Base-by-base conservation (phyloP, 768 basidiomycete genomes). In the Naganishia friedmannii region DNA sequence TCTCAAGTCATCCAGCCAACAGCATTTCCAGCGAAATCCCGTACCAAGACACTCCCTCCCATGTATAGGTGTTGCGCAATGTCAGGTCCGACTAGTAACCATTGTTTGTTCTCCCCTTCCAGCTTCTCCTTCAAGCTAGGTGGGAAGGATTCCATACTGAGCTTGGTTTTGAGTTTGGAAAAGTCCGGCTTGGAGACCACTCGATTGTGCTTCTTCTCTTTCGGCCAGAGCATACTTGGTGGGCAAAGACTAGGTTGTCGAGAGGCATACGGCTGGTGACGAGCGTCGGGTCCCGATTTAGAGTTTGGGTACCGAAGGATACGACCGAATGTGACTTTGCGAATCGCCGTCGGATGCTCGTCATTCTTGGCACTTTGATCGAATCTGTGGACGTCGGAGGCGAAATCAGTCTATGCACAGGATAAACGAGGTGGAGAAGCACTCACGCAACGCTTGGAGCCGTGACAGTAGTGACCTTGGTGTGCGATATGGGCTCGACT, bases 1-100 rank as follows among this genome's bases (percentile, higher is more conserved):
- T 23, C 26, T 70, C 48, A 71, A 17, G 55, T 32, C 57, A 72
- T 65, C 71, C 71, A 72, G 9, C 71, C 71, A 26, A 72, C 63
- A n/a, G 68, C 60, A 53, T 53, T 53, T 17, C 71, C 71, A 13
- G 21, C 60, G 45, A 54, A 65, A 32, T 72, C 71, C 57, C 53
- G 60, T 3, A 72, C 67, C 42, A 58, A 37, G 29, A 72, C 67
- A 34, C 63, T 58, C 29, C 71, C 71, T 28, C 71, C 71, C 34
- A 32, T 65, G 9, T 69, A 55, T n/a, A 72, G 53, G 39, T 72
- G 71, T 23, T 45, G 57, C 46, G 65, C 65, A 53, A 72, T 66
- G n/a, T 53, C 71, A 21, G 71, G 71, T 29, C 67, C 71, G 17
- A 72, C 71, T 37, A 72, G 53, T 17, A 72, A 39, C 51, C 56